Evolutionary conservation across 2,329 filamentous ascomycete species (phyloP).

Genomic region (Xylaria sp.): DNA sequence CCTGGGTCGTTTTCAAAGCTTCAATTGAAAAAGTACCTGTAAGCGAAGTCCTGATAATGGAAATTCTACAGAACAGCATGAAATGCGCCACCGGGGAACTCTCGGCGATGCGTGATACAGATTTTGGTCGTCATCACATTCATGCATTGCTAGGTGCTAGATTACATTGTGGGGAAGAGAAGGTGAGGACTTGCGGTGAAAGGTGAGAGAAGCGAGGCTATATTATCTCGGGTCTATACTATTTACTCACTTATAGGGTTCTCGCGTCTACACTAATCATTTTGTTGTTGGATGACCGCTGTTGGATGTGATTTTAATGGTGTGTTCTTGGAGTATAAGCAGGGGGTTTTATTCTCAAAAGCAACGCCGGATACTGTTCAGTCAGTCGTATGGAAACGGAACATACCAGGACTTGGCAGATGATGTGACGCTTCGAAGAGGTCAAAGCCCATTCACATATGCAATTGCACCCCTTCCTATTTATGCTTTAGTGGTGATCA

Average conservation of each 20-base stretch:
- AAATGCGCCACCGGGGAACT: constrained; percentile 27
- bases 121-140: constrained; percentile 23
- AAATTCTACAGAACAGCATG: constrained; percentile 19
- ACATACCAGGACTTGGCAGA: constrained; percentile 16
- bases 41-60: constrained; percentile 3
- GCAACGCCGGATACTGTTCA: background rate
- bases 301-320: background rate
- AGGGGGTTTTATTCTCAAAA: constrained; percentile 6
- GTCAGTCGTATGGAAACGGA: constrained; percentile 26
- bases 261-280: constrained; percentile 9
- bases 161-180: constrained; percentile 8
- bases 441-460: constrained; percentile 14
- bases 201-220: constrained; percentile 12
- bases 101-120: constrained; percentile 22
- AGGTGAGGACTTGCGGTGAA: constrained; percentile 21
- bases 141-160: constrained; percentile 14
- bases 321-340: constrained; percentile 11
- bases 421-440: constrained; percentile 23
- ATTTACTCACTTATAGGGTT: background rate
- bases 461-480: constrained; percentile 22
- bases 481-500: constrained; percentile 19
- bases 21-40: constrained; percentile 10
- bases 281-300: constrained; percentile 8
- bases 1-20: constrained; percentile 24
- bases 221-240: background rate